Base-by-base conservation (phyloP, 306 rosid genomes). In the Vigna angularis region DNA sequence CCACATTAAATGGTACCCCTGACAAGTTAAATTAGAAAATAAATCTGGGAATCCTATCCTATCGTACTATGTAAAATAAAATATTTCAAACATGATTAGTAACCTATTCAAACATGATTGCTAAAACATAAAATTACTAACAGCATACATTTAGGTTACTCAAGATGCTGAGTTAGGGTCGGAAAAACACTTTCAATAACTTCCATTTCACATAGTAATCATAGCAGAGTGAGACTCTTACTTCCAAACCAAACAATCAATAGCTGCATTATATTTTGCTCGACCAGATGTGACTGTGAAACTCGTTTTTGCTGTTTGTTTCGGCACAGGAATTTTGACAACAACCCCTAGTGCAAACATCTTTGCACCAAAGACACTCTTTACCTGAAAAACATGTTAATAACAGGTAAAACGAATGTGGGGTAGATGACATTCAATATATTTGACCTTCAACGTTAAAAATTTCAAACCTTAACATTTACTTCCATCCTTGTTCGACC, bases 271-370 rank as follows among this genome's bases (percentile, higher is more conserved):
- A 82, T 91, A 93, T 82, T 93, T 93, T 76, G 97, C 96, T 71
- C 96, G 89, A 77, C 98, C 97, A 9, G 98, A 91, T 59, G 97
- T 88, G 78, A 93, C 97, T 65, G 91, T 95, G 75, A 93, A 93
- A 83, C 82, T 93, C 32, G 96, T 90, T 84, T 93, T 93, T 32
- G 97, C 97, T 7, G 98, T 93, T 76, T 93, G 98, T 70, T 91
- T 93, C 17, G 98, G 98, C 72, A 93, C 97, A 16, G 97, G 98
- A 73, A 93, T 89, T 89, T 91, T 93, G 66, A 93, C 83, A 75
- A 93, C 97, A 63, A 91, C 97, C 26, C 98, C 97, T 83, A 93
- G 91, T 9, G 97, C 98, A 88, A 93, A 93, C 98, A 93, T 93
- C 77, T 91, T 91, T 73, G 97, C 92, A 77, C 96, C 90, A 32